Percentiles rank a stretch among this genome's conserved stretches.
Conservation (phyloP, 2,329 filamentous ascomycete genomes). For the Celoporthe dispersa region DNA sequence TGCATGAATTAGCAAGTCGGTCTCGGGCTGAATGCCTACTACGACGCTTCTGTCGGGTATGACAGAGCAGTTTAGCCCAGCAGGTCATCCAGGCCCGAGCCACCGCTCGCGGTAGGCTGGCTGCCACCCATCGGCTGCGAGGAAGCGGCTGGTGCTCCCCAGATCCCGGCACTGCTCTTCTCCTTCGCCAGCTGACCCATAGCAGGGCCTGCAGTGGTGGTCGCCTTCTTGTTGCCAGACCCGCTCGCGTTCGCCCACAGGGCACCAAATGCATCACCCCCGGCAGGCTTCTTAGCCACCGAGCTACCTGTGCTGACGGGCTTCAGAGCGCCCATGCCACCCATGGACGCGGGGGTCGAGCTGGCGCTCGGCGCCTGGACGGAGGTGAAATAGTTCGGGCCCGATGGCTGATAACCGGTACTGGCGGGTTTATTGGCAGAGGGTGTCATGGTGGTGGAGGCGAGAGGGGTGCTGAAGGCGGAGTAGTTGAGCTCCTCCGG, state of each 20-base stretch:
- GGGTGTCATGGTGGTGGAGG: slow-evolving; percentile 43
- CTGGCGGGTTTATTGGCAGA: slow-evolving; percentile 51
- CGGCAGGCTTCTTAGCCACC: slow-evolving; percentile 50
- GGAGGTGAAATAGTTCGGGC: slow-evolving; percentile 95
- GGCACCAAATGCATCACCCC: slow-evolving; percentile 86
- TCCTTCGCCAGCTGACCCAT: slow-evolving; percentile 97
- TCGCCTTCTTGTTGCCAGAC: slow-evolving; percentile 72
- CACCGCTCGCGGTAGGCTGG: slow-evolving; percentile 31
- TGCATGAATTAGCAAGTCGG: background rate
- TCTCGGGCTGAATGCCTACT: background rate
- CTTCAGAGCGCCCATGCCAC: slow-evolving; percentile 36
- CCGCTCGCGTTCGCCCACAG: slow-evolving; percentile 79
- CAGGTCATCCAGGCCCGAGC: slow-evolving; percentile 52
- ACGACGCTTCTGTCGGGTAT: background rate
- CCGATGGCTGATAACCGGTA: slow-evolving; percentile 73
- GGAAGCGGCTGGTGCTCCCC: slow-evolving; percentile 70
- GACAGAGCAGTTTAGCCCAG: slow-evolving; percentile 42
- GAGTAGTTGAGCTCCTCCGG: slow-evolving; percentile 67
- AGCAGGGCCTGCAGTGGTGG: slow-evolving; percentile 72
- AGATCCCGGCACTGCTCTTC: slow-evolving; percentile 92
- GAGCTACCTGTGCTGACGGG: slow-evolving; percentile 32
- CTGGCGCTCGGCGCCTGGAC: slow-evolving; percentile 53
- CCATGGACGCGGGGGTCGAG: slow-evolving; percentile 33
- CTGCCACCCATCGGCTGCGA: slow-evolving; percentile 38
- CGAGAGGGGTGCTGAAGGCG: slow-evolving; percentile 58